Evolutionary conservation across 768 basidiomycete species (phyloP).

Genomic region (Tulasnella sp.): DNA sequence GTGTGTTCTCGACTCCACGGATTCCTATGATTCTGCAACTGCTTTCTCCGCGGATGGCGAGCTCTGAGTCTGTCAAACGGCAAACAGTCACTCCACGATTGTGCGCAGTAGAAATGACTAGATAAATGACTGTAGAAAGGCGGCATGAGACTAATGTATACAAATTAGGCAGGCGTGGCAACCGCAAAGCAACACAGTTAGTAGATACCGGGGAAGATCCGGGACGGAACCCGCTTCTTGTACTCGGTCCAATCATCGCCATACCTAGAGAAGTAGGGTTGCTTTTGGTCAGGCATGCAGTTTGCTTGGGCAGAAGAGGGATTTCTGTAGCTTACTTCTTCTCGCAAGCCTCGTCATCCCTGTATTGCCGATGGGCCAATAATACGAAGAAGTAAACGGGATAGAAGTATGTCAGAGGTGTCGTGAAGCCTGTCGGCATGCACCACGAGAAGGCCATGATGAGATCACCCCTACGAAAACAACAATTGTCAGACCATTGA

Average conservation of each 20-base stretch:
- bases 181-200: conserved; percentile 24
- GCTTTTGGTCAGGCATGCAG: background rate
- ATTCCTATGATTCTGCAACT: no score
- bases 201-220: conserved; percentile 78
- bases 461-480: conserved; percentile 54
- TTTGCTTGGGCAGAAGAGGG: background rate
- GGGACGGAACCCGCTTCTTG: conserved; percentile 71
- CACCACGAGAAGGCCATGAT: conserved; percentile 91
- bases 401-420: conserved; percentile 95
- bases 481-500: background rate
- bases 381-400: conserved; percentile 78
- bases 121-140: background rate
- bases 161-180: no score
- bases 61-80: no score
- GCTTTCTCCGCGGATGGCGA: no score
- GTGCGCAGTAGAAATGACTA: no score
- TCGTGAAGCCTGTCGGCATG: conserved; percentile 80
- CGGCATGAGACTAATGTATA: no score
- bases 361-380: conserved; percentile 76
- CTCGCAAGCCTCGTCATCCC: conserved; percentile 87
- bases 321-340: conserved; percentile 50
- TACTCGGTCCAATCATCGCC: conserved; percentile 92
- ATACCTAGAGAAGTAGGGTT: conserved; percentile 41
- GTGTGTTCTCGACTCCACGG: no score
- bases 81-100: no score